Evolutionary conservation across 2,329 filamentous ascomycete genomes (phyloP), one percentile per base, ranked within the genome.

Genomic region (Verticillium alfalfae): DNA sequence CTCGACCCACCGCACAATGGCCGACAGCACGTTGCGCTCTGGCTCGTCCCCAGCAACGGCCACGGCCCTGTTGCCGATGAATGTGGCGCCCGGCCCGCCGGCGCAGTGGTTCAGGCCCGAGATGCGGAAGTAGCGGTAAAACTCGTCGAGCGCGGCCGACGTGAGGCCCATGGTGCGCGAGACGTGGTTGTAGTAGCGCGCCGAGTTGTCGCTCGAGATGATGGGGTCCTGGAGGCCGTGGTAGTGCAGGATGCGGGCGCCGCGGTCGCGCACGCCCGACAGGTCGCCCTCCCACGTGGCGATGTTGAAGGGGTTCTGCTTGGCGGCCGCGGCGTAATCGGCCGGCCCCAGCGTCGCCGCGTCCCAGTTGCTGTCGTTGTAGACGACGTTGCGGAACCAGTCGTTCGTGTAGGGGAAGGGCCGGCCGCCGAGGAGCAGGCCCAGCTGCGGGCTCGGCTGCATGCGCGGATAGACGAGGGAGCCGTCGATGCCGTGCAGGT

Each of bases 71-170:
- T 58, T 58, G 0, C 73, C 72, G 8, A 75, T 56, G 64, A 68
- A 74, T 2, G 8, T 34, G 0, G 81, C 81, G 1, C 81, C 81
- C 2, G 69, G 70, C 15, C 83, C 83, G 3, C 77, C 77, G 52
- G 63, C 64, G 67, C 82, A 84, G 70, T 84, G 82, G 18, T 71
- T 72, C 80, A 84, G 81, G 1, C 83, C 83, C 0, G 81, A 81
- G n/a, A 86, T 76, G 31, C 72, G 72, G 67, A 85, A 85, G 66
- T 80, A 79, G 0, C 74, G 70, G 70, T 83, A 88, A 69, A 82
- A 81, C 13, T 80, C 76, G 2, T 79, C 80, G 15, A 79, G 45
- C 13, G 70, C 66, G 22, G 34, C 45, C 15, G 41, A 16, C 58
- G 41, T 16, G n/a, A 55, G 16, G n/a, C 34, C 41, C 41, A 54